Base-by-base conservation (phyloP, 2,329 filamentous ascomycete species). In the Thelonectria discophora region DNA sequence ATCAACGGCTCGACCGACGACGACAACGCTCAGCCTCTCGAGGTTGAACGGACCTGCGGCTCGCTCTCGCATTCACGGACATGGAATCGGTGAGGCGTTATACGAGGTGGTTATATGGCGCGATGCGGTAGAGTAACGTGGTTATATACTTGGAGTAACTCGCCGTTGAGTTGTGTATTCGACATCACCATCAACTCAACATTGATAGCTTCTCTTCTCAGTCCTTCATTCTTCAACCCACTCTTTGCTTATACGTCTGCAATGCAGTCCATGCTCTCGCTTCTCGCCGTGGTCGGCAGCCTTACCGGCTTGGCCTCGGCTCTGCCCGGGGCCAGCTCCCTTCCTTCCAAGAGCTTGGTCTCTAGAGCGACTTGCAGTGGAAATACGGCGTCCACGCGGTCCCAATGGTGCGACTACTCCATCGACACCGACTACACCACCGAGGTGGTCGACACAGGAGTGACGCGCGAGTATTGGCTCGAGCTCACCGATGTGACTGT, bases 381-480 rank as follows among this genome's bases (percentile, higher is more conserved):
- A 15, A 77, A 76, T 62, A 73, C 72, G 1, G 69, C 76, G 5
- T 72, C 69, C 18, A 71, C 75, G 32, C 74, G 77, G 13, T 62
- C 65, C 11, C 70, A 76, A 58, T 83, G 83, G 83, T 82, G 82
- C 30, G 77, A 82, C 55, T 82, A 80, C 65, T 79, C 80, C 56
- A 76, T 84, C 37, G 72, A 79, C 24, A 84, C 80, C 6, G 78
- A 85, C 65, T 84, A 80, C 68, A 77, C 75, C 48, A 72, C 73
- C 2, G 69, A 73, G 2, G 72, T 72, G 10, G 80, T 80, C 1
- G 73, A 83, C 49, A 86, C 84, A 1, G 82, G 82, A 2, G 80
- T 83, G 1, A 83, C 79, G 3, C 74, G 80, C 32, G 84, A 86
- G 64, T 83, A 81, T 68, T 81, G 77, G 74, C 72, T 83, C 15